phyloP scores from a whole-genome alignment of 2,329 filamentous ascomycete genomes.

The Epichloe scottii region DNA sequence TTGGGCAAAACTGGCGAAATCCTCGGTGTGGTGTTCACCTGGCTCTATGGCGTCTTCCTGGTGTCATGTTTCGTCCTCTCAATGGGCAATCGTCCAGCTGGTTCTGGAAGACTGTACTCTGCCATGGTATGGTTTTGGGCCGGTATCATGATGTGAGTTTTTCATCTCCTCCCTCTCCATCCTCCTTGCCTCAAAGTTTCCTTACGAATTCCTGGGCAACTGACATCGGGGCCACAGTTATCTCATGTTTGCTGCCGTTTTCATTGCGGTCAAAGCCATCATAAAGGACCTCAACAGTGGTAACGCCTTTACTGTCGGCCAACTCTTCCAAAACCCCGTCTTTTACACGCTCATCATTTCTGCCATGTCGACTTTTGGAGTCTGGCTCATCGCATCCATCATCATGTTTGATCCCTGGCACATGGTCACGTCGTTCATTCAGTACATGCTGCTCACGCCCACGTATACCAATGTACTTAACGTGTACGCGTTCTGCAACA shows the following conservation, averaged over 20 bases:
- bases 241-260: constrained; percentile 87
- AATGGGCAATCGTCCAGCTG: constrained; percentile 86
- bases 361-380: constrained; percentile 78
- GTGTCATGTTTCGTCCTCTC: constrained; percentile 92
- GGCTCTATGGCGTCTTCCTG: constrained; percentile 84
- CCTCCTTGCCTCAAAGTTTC: background rate
- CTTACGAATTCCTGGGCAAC: background rate
- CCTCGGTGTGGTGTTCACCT: constrained; percentile 84
- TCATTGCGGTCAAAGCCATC: constrained; percentile 82
- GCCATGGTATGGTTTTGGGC: constrained; percentile 99
- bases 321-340: constrained; percentile 74
- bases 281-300: constrained; percentile 51
- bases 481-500: constrained; percentile 98
- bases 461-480: constrained; percentile 98
- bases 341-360: constrained; percentile 94
- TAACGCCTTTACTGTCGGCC: constrained; percentile 52
- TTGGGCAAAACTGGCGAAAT: constrained; percentile 68
- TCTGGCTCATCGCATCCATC: constrained; percentile 84
- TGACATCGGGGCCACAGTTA: constrained; percentile 40
- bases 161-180: background rate
- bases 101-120: constrained; percentile 87
- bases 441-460: constrained; percentile 89
- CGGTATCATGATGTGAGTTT: constrained; percentile 72
- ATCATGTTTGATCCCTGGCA: constrained; percentile 98
- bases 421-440: constrained; percentile 90